Conservation (phyloP, 228 moss, liverwort and hornwort species). For the Sphagnum fallax region DNA sequence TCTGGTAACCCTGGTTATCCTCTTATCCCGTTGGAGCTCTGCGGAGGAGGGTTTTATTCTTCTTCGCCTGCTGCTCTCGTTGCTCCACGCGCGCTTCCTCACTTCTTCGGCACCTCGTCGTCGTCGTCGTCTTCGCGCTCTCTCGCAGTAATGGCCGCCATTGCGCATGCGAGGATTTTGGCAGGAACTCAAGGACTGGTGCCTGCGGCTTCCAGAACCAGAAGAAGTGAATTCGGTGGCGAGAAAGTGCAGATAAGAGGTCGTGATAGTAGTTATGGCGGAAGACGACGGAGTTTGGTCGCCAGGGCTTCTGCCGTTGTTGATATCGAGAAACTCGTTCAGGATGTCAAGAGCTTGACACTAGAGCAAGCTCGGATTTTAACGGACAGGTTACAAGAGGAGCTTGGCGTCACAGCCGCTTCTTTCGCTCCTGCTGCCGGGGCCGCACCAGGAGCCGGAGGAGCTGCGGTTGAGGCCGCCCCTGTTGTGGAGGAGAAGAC, state of each 20-base stretch:
- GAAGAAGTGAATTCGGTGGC: conserved; percentile 4
- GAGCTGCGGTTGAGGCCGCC: conserved; percentile 32
- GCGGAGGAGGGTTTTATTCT: too few relatives aligned
- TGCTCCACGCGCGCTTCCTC: too few relatives aligned
- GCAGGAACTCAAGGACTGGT: conserved; percentile 19
- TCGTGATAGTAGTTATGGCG: conserved; percentile 15
- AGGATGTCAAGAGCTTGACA: conserved; percentile 34
- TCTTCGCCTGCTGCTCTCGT: too few relatives aligned
- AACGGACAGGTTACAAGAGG: conserved; percentile 57
- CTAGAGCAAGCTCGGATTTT: conserved; percentile 57
- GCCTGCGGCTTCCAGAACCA: conserved; percentile 7
- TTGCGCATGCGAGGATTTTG: conserved; percentile 46
- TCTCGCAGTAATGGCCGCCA: conserved; percentile 39
- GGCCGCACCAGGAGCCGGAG: conserved; percentile 10
- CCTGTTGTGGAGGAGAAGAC: conserved; percentile 75
- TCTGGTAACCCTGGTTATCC: too few relatives aligned
- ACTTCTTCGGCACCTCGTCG: too few relatives aligned
- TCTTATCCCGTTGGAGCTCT: too few relatives aligned
- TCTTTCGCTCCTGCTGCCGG: conserved; percentile 50
- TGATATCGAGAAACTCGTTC: conserved; percentile 52
- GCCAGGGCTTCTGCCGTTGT: conserved; percentile 27
- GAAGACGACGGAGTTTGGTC: conserved; percentile 12
- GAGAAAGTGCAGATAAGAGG: conserved; percentile 19
- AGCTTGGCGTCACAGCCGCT: conserved; percentile 55
- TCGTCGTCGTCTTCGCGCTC: too few relatives aligned